Conservation (phyloP, 768 basidiomycete species). For the Hortiboletus campestris region DNA sequence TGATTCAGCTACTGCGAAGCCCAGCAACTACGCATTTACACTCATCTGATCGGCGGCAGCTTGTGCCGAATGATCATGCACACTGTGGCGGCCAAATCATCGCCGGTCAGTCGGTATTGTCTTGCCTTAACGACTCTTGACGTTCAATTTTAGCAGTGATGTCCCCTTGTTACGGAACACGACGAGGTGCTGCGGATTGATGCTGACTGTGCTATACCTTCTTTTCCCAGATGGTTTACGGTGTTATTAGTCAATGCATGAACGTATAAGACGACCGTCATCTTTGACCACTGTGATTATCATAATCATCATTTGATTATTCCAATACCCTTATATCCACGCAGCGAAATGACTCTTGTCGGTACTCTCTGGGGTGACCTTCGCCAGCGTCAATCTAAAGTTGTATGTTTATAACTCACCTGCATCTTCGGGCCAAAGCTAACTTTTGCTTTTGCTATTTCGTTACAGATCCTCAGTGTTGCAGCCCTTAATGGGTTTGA, state of each 20-base stretch:
- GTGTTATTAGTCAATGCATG: not conserved
- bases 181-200: not conserved
- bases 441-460: not conserved
- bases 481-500: constrained; percentile 19
- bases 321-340: not conserved
- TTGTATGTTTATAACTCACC: constrained; percentile 9
- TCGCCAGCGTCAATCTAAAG: constrained; percentile 24
- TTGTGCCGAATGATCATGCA: no score
- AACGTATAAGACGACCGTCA: not conserved
- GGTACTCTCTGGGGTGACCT: constrained; percentile 21
- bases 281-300: not conserved
- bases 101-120: no score
- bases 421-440: not conserved
- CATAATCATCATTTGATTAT: not conserved
- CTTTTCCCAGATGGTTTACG: not conserved
- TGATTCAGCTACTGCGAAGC: no score
- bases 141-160: no score
- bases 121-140: no score
- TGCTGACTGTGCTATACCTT: not conserved
- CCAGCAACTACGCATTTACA: no score
- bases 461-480: constrained; percentile 16
- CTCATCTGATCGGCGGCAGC: no score
- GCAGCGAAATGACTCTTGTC: constrained; percentile 9
- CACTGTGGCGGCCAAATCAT: no score
- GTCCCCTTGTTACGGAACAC: no score